Base-by-base conservation (phyloP, 345 rosid genomes). In the Hevea brasiliensis region DNA sequence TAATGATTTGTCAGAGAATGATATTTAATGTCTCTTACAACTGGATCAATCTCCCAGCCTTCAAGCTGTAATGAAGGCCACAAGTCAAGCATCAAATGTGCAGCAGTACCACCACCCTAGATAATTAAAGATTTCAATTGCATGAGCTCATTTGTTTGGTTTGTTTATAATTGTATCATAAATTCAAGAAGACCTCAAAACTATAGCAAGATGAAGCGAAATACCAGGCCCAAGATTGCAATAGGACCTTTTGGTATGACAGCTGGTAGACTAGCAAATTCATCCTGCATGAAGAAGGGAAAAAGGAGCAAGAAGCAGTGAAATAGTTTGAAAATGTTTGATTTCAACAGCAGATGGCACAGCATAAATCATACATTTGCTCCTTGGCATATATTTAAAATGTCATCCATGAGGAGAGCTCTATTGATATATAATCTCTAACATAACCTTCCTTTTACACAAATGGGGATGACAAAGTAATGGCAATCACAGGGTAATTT, bases 61-160 rank as follows among this genome's bases (percentile, higher is more conserved):
- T 91, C 85, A 78, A 94, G 85, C 79, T 81, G 78, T 77, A 87
- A 50, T 7, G 89, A 85, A 78, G 98, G 97, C 96, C 93, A 91
- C 35, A 81, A 67, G 32, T 86, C 81, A 78, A 92, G 98, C 85
- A 92, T 88, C 85, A 91, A 70, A 75, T 86, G 91, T 37, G 96
- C 98, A 69, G 91, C 92, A 21, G 98, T 94, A 76, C 98, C 98
- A 72, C 93, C 98, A 42, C 94, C 98, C 93, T 87, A 59, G 23
- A 75, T 45, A 29, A 76, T 72, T 2, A 24, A 27, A 56, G 41
- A 74, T 15, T 54, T 27, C 48, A 58, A 26, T 53, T 61, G 40
- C 71, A 29, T n/a, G 26, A 59, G 54, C 13, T 37, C 18, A 24
- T 10, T 29, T 20, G 17, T 67, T 59, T 65, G 27, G 17, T 27